Conservation (phyloP, 1,139 yeast species). For the Yueomyces sp. region DNA sequence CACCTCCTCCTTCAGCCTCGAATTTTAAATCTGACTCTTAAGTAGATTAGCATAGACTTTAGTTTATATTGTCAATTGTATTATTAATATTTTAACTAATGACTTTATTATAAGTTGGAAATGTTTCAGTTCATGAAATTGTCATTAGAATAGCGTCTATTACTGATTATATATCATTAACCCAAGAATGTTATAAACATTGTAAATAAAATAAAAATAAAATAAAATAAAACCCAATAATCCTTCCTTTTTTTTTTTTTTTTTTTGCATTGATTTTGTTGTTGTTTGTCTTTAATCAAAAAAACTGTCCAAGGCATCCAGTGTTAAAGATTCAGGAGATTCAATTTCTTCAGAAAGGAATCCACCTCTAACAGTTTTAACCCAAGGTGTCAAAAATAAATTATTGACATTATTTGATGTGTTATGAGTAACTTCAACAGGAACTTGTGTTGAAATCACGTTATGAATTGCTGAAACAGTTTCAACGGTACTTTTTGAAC, state of each 20-base stretch:
- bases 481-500: conserved; percentile 33
- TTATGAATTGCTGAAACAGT: conserved; percentile 68
- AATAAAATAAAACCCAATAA: conserved; percentile 1
- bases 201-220: neutral
- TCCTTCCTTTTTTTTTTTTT: too few relatives aligned
- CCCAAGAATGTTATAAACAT: neutral
- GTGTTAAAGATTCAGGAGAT: conserved; percentile 62
- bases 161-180: neutral
- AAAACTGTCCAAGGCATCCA: conserved; percentile 60
- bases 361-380: conserved; percentile 59
- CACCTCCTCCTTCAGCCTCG: too few relatives aligned
- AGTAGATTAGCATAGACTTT: too few relatives aligned
- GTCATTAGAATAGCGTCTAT: too few relatives aligned
- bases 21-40: too few relatives aligned
- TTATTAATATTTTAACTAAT: too few relatives aligned
- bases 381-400: conserved; percentile 31
- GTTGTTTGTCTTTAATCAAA: conserved; percentile 27
- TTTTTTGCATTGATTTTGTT: neutral
- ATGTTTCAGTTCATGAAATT: too few relatives aligned
- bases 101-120: too few relatives aligned
- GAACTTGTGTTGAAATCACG: conserved; percentile 41
- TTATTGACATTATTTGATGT: conserved; percentile 3
- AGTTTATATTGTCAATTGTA: too few relatives aligned
- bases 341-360: conserved; percentile 64
- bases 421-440: conserved; percentile 9